Evolutionary conservation across 768 basidiomycete genomes (phyloP), one percentile per base, ranked within the genome.

Genomic region (Termitomyces sp.): DNA sequence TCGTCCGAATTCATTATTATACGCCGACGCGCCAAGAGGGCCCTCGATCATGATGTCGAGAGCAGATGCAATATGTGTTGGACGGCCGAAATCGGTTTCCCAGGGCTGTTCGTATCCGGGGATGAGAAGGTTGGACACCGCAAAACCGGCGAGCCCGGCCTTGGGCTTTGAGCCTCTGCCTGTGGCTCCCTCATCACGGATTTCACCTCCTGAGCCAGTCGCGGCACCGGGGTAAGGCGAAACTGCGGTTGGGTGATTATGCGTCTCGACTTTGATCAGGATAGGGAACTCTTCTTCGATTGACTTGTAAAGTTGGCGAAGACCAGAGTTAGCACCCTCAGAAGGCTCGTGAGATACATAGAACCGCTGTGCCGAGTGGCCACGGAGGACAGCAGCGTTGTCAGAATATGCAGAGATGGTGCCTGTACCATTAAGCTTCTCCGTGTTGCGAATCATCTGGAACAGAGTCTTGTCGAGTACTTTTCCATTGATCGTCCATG

Each of bases 211-310:
- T 1, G 96, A 98, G 19, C 97, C 97, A 0, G 97, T 98, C 1
- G 96, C 95, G 0, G 97, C 96, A n/a, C 97, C 97, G 2, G 97
- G 93, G 69, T 89, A 98, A 0, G 97, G 97, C 1, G 97, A 98
- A 8, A 98, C 94, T 3, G 96, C 97, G 2, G 96, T 98, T 3
- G 97, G 97, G 66, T 98, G 97, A 68, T 99, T 99, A 71, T 99
- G 97, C 2, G 97, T 99, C 73, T 98, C 97, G 57, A 98, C 97
- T 73, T 99, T 99, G 75, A 94, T 85, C 23, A 98, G 79, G 55
- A 99, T 90, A 14, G 86, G 92, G 76, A 91, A 89, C 11, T 85
- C 76, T 68, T 95, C 94, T 26, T 76, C 62, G 15, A 72, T 67
- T 2, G 83, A 72, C 41, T 72, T 66, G 68, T 98, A 98, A 1